These are phyloP conservation scores for Penicillium mononematosum DNA, from an alignment of 495 filamentous ascomycete genomes.

Conservation along the genomic window DNA sequence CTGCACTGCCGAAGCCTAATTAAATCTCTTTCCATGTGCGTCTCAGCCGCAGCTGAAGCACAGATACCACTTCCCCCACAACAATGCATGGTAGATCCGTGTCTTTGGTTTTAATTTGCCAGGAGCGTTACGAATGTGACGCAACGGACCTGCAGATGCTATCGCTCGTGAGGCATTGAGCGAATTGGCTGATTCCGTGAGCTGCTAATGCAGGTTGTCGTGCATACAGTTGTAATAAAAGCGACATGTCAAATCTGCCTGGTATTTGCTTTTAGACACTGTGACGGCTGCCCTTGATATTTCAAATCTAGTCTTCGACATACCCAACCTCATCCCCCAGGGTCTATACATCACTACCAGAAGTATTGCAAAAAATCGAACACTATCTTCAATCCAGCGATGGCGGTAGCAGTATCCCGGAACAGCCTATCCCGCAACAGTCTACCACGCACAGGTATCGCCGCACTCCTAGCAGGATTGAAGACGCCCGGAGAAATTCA, in stretches of 20 bases:
- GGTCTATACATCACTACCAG: background rate
- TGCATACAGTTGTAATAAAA: background rate
- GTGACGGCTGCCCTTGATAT: background rate
- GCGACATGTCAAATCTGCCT: background rate
- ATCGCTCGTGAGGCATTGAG: background rate
- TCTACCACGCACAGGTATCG: conserved; percentile 21
- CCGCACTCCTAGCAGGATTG: conserved; percentile 16
- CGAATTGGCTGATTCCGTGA: background rate
- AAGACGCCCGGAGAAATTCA: conserved; percentile 18
- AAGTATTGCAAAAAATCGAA: background rate
- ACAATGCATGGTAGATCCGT: too few species aligned
- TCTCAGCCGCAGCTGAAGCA: too few species aligned
- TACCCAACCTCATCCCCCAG: background rate
- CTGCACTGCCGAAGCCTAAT: too few species aligned
- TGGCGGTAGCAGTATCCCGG: background rate
- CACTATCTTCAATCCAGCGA: background rate
- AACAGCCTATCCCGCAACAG: background rate
- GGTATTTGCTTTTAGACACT: background rate
- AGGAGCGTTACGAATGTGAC: too few species aligned
- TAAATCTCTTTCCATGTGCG: too few species aligned
- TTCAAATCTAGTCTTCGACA: background rate
- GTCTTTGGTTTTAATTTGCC: too few species aligned
- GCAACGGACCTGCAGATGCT: too few species aligned
- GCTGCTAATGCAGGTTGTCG: background rate
- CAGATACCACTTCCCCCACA: too few species aligned